Evolutionary conservation across 495 filamentous ascomycete species (phyloP).

Genomic region (Xylaria bambusicola): DNA sequence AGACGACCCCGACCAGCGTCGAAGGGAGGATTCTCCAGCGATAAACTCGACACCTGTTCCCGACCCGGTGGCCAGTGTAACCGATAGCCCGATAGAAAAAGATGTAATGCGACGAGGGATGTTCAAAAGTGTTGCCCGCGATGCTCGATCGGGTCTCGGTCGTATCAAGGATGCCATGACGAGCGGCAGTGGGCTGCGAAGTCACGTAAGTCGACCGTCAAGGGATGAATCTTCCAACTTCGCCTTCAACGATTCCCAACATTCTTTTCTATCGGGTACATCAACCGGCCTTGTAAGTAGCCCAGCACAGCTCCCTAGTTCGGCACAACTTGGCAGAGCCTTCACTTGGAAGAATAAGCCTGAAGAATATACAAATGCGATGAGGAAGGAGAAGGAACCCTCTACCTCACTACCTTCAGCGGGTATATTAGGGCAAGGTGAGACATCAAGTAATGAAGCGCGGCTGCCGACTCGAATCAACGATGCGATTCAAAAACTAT

Average conservation of each 20-base stretch:
- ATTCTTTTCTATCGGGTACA: conserved; percentile 41
- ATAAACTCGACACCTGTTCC: conserved; percentile 38
- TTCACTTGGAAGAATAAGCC: conserved; percentile 61
- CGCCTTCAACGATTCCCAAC: conserved; percentile 37
- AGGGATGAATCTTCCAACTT: conserved; percentile 44
- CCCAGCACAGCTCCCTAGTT: conserved; percentile 18
- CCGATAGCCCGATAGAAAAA: conserved; percentile 57
- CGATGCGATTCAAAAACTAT: conserved; percentile 19
- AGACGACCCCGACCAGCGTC: conserved; percentile 43
- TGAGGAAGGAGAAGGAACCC: conserved; percentile 35
- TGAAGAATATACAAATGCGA: conserved; percentile 50
- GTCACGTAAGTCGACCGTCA: conserved; percentile 51
- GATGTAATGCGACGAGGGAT: conserved; percentile 69
- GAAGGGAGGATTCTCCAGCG: conserved; percentile 44
- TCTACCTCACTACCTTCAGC: conserved; percentile 27
- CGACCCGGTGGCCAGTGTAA: conserved; percentile 41
- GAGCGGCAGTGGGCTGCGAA: conserved; percentile 51
- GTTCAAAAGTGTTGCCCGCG: conserved; percentile 79
- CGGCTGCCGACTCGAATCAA: conserved; percentile 14
- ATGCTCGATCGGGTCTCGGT: conserved; percentile 80
- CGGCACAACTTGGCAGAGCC: conserved; percentile 39
- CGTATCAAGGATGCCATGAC: conserved; percentile 80
- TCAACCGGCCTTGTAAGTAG: conserved; percentile 25
- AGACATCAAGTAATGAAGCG: conserved; percentile 18
- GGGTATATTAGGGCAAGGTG: conserved; percentile 14